Evolutionary conservation across 257 asterid genomes (phyloP), one percentile per base, ranked within the genome.

Genomic region (Solanum corneliomulleri): DNA sequence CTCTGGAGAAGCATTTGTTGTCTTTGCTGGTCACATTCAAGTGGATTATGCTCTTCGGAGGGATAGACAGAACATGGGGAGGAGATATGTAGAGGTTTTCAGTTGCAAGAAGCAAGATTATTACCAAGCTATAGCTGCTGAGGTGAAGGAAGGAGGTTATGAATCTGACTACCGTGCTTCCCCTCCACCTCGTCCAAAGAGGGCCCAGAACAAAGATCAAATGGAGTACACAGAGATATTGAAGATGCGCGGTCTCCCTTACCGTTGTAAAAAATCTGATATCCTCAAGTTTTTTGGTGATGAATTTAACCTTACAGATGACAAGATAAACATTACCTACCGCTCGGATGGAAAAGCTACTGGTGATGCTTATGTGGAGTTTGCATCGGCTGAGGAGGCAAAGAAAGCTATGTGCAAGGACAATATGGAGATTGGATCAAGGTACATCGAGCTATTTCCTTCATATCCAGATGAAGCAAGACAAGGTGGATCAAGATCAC

Each of bases 71-170:
- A 96, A 95, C 91, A 95, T 97, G 92, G 99, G 99, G 64, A 92
- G 97, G 89, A 93, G 99, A 89, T 97, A 96, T n/a, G 99, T 97
- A 37, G 99, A 97, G 88, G 99, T 97, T 49, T 97, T 97, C 89
- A 91, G 94, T 88, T 96, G 99, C 95, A 95, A 91, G 85, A 97
- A 94, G 90, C 99, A 93, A 92, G 99, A 96, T 70, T 97, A 96
- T 88, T 96, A 97, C 85, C 90, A 91, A 66, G 98, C 99, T n/a
- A 93, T 96, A 84, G 99, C 99, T 77, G 90, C 97, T 70, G 99
- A 97, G 89, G 91, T 93, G 90, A 85, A 45, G 66, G 82, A 85
- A 14, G 97, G 93, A 42, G 90, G 87, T 71, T 90, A 90, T 86
- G 96, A 94, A 5, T 86, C 80, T 44, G 94, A 91, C 45, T 75